phyloP scores from a whole-genome alignment of 768 basidiomycete species.

The Hortiboletus campestris region DNA sequence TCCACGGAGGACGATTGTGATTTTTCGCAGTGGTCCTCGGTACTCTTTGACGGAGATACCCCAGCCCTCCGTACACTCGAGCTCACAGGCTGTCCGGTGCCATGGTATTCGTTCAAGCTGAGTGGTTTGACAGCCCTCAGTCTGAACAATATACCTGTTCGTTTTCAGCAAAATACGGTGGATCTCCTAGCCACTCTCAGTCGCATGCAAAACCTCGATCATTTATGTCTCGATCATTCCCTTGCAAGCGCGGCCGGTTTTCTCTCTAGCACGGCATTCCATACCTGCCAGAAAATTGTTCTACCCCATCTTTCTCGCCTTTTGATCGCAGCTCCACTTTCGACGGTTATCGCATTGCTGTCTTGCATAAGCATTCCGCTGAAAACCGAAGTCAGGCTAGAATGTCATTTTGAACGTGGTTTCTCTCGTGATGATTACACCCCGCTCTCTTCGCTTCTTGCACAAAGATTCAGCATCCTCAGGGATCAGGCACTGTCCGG shows the following conservation, averaged over 20 bases:
- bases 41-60: not conserved
- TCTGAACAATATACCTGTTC: slow-evolving; percentile 22
- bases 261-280: not conserved
- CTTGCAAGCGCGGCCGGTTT: slow-evolving; percentile 17
- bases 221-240: slow-evolving; percentile 32
- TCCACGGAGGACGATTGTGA: not conserved
- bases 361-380: slow-evolving; percentile 6
- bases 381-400: not conserved
- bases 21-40: not conserved
- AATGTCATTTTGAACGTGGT: not conserved
- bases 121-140: slow-evolving; percentile 35
- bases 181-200: slow-evolving; percentile 35
- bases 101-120: not conserved
- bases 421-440: not conserved
- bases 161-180: slow-evolving; percentile 23
- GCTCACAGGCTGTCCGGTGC: not conserved
- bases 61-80: not conserved
- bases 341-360: slow-evolving; percentile 3
- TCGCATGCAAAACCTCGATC: slow-evolving; percentile 33
- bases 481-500: no score
- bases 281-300: not conserved
- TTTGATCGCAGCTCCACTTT: slow-evolving; percentile 3
- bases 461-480: not conserved
- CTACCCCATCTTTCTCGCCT: slow-evolving; percentile 10
- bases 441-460: not conserved